Percentiles rank a stretch among this genome's conserved stretches.
These are phyloP conservation scores for Suillus tomentosus DNA, from an alignment of 768 basidiomycete genomes.

Conservation along the genomic window DNA sequence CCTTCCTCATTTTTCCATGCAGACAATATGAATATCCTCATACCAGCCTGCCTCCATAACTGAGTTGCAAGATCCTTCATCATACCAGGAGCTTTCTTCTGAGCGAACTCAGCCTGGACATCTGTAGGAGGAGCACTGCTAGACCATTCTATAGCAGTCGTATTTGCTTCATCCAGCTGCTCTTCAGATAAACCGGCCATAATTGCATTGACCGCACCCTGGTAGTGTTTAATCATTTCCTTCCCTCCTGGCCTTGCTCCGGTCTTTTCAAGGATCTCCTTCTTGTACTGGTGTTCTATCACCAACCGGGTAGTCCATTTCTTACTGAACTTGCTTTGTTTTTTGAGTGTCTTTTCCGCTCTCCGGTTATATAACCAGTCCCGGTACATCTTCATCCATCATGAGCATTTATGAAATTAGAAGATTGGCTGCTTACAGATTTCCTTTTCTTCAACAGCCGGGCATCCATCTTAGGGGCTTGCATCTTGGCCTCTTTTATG, in stretches of 20 bases:
- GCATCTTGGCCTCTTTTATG: not conserved
- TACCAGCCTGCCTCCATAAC: conserved; percentile 8
- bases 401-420: not conserved
- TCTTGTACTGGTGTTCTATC: no score
- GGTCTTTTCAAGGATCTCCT: no score
- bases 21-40: not conserved
- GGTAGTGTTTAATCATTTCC: not conserved
- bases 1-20: not conserved
- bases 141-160: not conserved
- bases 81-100: conserved; percentile 2
- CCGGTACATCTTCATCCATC: not conserved
- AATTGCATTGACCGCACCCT: not conserved
- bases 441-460: not conserved
- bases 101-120: not conserved
- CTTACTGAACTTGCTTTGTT: not conserved
- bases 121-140: not conserved
- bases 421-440: not conserved
- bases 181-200: not conserved
- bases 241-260: not conserved
- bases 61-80: not conserved
- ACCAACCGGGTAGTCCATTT: not conserved
- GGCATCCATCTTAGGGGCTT: not conserved
- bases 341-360: not conserved
- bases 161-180: no score
- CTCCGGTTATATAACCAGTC: conserved; percentile 5